These are phyloP conservation scores for Colletotrichum phormii DNA, from an alignment of 2,329 filamentous ascomycete genomes.

Conservation along the genomic window DNA sequence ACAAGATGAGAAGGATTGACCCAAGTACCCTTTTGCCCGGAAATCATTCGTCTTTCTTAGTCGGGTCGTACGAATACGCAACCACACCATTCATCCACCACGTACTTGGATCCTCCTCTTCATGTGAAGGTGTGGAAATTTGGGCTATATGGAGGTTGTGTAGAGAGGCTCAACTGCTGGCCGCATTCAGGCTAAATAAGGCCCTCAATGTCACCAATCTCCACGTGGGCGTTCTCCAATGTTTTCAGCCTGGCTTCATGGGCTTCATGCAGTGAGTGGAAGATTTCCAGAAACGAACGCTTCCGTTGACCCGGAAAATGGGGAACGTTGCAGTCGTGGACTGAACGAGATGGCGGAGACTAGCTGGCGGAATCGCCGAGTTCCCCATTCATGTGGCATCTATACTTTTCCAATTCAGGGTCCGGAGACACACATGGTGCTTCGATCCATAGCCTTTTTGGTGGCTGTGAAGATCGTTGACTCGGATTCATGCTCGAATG, in stretches of 20 bases:
- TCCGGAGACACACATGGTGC: background rate
- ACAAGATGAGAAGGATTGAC: background rate
- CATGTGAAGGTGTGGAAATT: too few relatives aligned
- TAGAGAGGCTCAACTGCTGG: constrained; percentile 18
- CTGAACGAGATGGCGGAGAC: constrained; percentile 6
- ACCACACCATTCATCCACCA: too few relatives aligned
- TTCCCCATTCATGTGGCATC: background rate
- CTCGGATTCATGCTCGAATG: background rate
- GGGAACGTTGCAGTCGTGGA: constrained; percentile 3
- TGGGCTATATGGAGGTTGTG: too few relatives aligned
- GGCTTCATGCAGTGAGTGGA: too few relatives aligned
- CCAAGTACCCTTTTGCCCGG: background rate
- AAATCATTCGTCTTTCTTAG: too few relatives aligned
- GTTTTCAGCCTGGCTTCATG: background rate
- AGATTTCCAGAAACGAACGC: background rate
- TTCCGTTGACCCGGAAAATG: constrained; percentile 25
- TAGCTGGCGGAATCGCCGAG: constrained; percentile 12
- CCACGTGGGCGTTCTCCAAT: background rate
- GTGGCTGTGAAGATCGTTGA: background rate
- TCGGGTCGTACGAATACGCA: too few relatives aligned
- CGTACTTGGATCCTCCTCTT: too few relatives aligned
- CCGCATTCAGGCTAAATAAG: constrained; percentile 28
- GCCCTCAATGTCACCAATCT: background rate
- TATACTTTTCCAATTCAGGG: constrained; percentile 9
- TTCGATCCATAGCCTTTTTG: background rate